Conservation (phyloP, 805 yeast genomes). For the Barnettozyma californica region DNA sequence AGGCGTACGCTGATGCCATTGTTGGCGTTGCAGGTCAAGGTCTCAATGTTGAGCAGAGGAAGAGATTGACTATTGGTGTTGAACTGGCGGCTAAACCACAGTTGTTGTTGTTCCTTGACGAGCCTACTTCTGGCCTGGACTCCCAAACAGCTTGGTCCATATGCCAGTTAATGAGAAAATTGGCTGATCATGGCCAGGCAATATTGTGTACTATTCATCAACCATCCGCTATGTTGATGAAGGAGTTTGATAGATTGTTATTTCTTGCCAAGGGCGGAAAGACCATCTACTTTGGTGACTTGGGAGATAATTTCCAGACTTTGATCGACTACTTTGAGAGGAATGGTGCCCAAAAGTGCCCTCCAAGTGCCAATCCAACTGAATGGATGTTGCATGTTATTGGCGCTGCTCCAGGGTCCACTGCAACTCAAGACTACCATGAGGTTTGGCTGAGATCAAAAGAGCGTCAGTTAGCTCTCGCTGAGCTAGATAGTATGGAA, state of each 20-base stretch:
- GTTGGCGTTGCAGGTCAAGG: constrained; percentile 75
- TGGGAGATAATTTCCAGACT: constrained; percentile 53
- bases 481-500: constrained; percentile 63
- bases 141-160: constrained; percentile 67
- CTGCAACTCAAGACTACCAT: constrained; percentile 64
- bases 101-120: constrained; percentile 55
- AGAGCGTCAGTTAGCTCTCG: constrained; percentile 53
- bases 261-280: constrained; percentile 67
- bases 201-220: constrained; percentile 77
- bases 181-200: constrained; percentile 58
- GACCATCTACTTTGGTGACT: constrained; percentile 71
- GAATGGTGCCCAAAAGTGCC: constrained; percentile 63
- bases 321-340: constrained; percentile 62
- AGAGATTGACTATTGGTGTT: constrained; percentile 62
- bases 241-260: constrained; percentile 72
- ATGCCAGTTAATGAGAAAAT: constrained; percentile 52
- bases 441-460: constrained; percentile 73
- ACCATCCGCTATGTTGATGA: constrained; percentile 74
- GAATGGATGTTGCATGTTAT: constrained; percentile 90
- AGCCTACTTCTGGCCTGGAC: constrained; percentile 66
- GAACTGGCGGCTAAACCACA: constrained; percentile 64
- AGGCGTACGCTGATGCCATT: constrained; percentile 60
- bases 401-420: constrained; percentile 80
- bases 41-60: constrained; percentile 60
- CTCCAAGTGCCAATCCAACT: constrained; percentile 70